Evolutionary conservation across 371 early-diverging fungal species (phyloP), one percentile per base, ranked within the genome.

Genomic region (Chytridium lagenaria): DNA sequence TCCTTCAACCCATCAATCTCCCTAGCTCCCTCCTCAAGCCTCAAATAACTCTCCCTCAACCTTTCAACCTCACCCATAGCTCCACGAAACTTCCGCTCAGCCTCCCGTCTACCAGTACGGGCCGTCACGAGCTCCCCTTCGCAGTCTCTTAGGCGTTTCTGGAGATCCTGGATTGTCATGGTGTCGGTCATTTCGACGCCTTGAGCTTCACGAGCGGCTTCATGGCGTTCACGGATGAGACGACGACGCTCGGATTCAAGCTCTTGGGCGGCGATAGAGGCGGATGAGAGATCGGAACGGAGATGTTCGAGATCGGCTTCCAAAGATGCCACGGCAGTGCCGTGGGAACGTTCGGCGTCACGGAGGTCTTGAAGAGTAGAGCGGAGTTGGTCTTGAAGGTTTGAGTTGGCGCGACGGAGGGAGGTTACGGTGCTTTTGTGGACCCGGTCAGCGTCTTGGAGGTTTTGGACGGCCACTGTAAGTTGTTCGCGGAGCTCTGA

Each of bases 301-400:
- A 63, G 49, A 1, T 22, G 16, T 5, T 50, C 81, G 50, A 81
- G 75, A 38, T 82, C 78, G 16, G 37, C 22, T 52, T 82, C 82
- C 33, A 82, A 73, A 1, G 55, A 40, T n/a, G 69, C 10, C 15
- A 77, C 76, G 65, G 74, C 44, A 28, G 51, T 59, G 23, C 67
- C 65, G 69, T 76, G 73, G n/a, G 71, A 37, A 2, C 49, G 57
- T 33, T 72, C 70, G 44, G 65, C 75, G 51, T 76, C 72, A 38
- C 77, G 74, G 36, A 77, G 69, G 64, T 79, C 80, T n/a, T 59
- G 68, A 33, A 79, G 72, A 31, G 79, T 65, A 26, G 57, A 49
- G 33, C 73, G 68, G 26, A 81, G 74, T 55, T 79, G 78, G 16
- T 63, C 37, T 68, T 79, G 77, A 10, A 81, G 72, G n/a, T 36